Evolutionary conservation across 306 rosid genomes (phyloP), one percentile per base, ranked within the genome.

Genomic region (Castanopsis chinensis): DNA sequence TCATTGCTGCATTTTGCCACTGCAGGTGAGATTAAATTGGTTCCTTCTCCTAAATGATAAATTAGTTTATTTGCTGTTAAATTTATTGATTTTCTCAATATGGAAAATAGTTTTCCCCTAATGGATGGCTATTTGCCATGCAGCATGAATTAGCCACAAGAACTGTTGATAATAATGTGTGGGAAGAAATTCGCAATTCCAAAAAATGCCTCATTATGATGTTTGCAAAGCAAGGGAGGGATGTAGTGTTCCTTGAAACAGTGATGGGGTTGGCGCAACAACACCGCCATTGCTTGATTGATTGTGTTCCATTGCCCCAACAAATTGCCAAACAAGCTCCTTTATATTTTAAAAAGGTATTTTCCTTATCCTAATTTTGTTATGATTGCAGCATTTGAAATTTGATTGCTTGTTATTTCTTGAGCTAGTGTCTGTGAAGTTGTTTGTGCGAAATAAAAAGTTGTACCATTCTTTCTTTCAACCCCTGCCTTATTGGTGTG

Each of bases 161-260:
- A 83, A 84, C 82, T 8, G 91, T 90, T 64, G 99, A 95, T 30
- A 93, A 91, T 27, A 73, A 87, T 19, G 88, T 86, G 69, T 95
- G 98, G 99, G 85, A 70, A 76, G 99, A 95, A 89, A 89, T 95
- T 80, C 85, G 96, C 71, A 95, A 95, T 81, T 95, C 92, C 92
- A 95, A 90, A 87, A 95, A 95, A 83, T 92, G 99, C 82, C 92
- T 95, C 43, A 90, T 95, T 73, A 91, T 92, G 94, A 92, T 95
- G 98, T 95, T 92, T 80, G 91, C 91, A 19, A 81, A 90, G 86
- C 95, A 95, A 87, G 97, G 89, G 81, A 91, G 89, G 86, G 97
- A 95, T 12, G 92, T 86, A 0, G 92, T 95, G 64, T 95, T 95
- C 84, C 99, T 95, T 52, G 96, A 92, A 86, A 95, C 99, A 35